Conservation (phyloP, 768 basidiomycete species). For the Tylopilus plumbeoviolaceoides region DNA sequence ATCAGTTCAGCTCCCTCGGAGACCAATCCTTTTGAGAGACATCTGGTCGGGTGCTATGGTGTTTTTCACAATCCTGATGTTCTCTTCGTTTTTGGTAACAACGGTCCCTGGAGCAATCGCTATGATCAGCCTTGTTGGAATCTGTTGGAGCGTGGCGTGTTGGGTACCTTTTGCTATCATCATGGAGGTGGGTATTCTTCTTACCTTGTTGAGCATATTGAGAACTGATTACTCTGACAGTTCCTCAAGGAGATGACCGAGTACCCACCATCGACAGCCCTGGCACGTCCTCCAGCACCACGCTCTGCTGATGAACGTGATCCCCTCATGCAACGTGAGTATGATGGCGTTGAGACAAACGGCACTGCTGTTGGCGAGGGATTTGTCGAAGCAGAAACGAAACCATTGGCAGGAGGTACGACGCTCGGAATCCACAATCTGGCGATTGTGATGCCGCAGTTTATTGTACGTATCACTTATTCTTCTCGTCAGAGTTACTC, state of each 20-base stretch:
- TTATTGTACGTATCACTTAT: conserved; percentile 59
- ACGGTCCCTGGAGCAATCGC: conserved; percentile 75
- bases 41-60: conserved; percentile 90
- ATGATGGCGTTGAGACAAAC: conserved; percentile 38
- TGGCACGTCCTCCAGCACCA: conserved; percentile 29
- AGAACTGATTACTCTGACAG: conserved; percentile 32
- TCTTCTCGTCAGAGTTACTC: neutral
- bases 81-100: conserved; percentile 82
- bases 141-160: conserved; percentile 97
- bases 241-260: conserved; percentile 70
- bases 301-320: conserved; percentile 34
- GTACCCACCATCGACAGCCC: conserved; percentile 12
- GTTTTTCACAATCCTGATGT: conserved; percentile 73
- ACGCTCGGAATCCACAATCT: conserved; percentile 94
- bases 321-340: conserved; percentile 58
- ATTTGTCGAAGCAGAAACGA: conserved; percentile 23
- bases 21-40: conserved; percentile 88
- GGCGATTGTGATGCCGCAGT: conserved; percentile 92
- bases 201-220: neutral
- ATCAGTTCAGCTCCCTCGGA: conserved; percentile 74
- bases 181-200: conserved; percentile 81
- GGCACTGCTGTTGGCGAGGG: conserved; percentile 32
- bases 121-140: conserved; percentile 80
- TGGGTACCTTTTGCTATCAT: conserved; percentile 98
- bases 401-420: conserved; percentile 78